A percentile compares a stretch with the other conserved stretches of the same genome.
These are phyloP conservation scores for Lactifluus echinatus DNA, from an alignment of 768 basidiomycete species.

Conservation along the genomic window DNA sequence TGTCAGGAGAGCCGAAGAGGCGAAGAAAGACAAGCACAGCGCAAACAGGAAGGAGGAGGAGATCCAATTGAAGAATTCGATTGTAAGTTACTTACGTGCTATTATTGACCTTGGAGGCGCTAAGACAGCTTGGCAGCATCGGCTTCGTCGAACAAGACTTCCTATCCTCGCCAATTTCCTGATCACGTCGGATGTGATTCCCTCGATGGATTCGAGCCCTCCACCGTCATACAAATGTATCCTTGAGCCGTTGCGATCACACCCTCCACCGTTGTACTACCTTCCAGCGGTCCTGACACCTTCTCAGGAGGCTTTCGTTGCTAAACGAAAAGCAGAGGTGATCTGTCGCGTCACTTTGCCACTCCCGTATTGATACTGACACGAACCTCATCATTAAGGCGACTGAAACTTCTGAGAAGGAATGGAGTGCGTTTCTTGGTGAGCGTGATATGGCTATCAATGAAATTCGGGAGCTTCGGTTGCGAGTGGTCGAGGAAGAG, in stretches of 20 bases:
- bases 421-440: constrained; percentile 55
- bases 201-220: constrained; percentile 28
- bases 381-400: constrained; percentile 35
- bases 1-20: constrained; percentile 79
- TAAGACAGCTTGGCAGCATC: constrained; percentile 40
- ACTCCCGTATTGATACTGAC: constrained; percentile 1
- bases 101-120: not conserved
- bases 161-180: constrained; percentile 69
- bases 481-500: constrained; percentile 60
- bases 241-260: constrained; percentile 46
- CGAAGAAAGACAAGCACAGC: constrained; percentile 69
- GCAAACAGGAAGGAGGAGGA: constrained; percentile 81
- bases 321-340: constrained; percentile 56
- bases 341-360: constrained; percentile 15
- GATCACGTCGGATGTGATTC: constrained; percentile 61
- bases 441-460: constrained; percentile 52
- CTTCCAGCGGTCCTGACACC: constrained; percentile 61
- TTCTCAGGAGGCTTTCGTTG: constrained; percentile 60
- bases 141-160: constrained; percentile 62
- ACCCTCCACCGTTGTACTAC: constrained; percentile 73
- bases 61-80: constrained; percentile 68
- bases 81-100: constrained; percentile 40
- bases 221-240: constrained; percentile 31
- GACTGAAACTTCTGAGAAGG: constrained; percentile 51
- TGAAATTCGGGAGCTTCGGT: constrained; percentile 54